Evolutionary conservation across 768 basidiomycete species (phyloP), one percentile per base, ranked within the genome.

Genomic region (Boletus fagicola): DNA sequence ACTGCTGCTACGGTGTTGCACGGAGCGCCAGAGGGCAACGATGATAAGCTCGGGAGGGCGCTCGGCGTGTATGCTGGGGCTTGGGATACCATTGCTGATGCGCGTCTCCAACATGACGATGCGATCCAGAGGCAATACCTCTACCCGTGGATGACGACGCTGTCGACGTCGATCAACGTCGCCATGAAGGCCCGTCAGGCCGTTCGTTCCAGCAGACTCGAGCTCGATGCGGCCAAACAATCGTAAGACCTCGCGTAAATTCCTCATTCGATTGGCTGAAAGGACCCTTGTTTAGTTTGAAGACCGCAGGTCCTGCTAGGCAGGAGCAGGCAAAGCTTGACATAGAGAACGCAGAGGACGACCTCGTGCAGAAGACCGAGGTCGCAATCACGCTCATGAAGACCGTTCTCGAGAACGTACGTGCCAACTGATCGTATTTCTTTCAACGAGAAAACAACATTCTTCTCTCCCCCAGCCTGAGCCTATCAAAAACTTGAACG

Each of bases 311-410:
- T 59, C 85, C 90, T 0, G 75, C 84, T 18, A 90, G 79, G 76
- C 92, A 95, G 71, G 97, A 98, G 69, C 94, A 97, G 51, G 91
- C 94, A 5, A 79, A 91, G 48, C 84, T 97, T 22, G 92, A 95
- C 63, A 90, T 93, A 11, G 91, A 94, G 82, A 93, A 93, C 60
- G 90, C 91, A 10, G 91, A 94, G 65, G 97, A 99, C 71, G 93
- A 95, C 73, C 83, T 98, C 33, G 97, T 98, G 6, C 94, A 95
- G 71, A 94, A 93, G 80, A 99, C 97, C 24, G 97, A 99, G 73
- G 90, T 95, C 31, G 96, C 95, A 1, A 97, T 97, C 65, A 91
- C 90, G 3, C 82, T 94, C 44, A 96, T 97, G 94, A 96, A 96
- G 80, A 89, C 92, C n/a, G 96, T 98, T 16, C 81, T 99, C 39